Percentiles rank a stretch among this genome's conserved stretches.
Evolutionary conservation across 495 filamentous ascomycete species (phyloP).

Genomic region (Aspergillus heteromorphus): DNA sequence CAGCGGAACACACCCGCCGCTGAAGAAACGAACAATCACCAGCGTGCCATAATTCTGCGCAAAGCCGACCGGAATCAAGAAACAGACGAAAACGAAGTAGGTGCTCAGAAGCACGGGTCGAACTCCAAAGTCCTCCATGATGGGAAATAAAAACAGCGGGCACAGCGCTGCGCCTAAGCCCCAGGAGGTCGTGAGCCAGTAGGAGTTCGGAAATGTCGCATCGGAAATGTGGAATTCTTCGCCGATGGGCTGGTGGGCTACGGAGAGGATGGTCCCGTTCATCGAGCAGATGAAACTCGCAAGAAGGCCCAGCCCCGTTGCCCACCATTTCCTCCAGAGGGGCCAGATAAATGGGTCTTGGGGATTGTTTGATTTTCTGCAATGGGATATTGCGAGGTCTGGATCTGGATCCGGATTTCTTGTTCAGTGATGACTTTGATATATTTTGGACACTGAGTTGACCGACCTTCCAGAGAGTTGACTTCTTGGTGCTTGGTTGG

Average conservation of each 20-base stretch:
- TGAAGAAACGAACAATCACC: conserved; percentile 42
- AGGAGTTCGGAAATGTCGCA: conserved; percentile 43
- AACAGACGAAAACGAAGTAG: conserved; percentile 40
- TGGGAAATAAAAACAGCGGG: conserved; percentile 41
- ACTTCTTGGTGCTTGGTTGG: background rate
- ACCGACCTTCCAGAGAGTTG: background rate
- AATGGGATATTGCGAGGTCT: too few species aligned
- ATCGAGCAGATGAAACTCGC: conserved; percentile 31
- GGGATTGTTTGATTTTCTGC: conserved; percentile 47
- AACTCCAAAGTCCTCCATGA: conserved; percentile 50
- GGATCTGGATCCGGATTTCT: too few species aligned
- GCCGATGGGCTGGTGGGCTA: conserved; percentile 35
- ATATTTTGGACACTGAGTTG: background rate
- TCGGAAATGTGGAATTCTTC: conserved; percentile 40
- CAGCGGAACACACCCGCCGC: conserved; percentile 41
- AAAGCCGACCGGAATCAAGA: conserved; percentile 43
- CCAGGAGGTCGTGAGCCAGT: conserved; percentile 49
- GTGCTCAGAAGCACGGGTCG: conserved; percentile 38
- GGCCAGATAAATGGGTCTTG: conserved; percentile 61
- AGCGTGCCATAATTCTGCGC: conserved; percentile 48
- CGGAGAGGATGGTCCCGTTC: conserved; percentile 40
- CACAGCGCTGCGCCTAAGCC: conserved; percentile 40
- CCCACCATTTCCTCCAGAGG: conserved; percentile 33
- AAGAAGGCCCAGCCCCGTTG: conserved; percentile 20
- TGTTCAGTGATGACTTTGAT: too few species aligned